Base-by-base conservation (phyloP, 2,329 filamentous ascomycete species). In the Paramyrothecium sp. region DNA sequence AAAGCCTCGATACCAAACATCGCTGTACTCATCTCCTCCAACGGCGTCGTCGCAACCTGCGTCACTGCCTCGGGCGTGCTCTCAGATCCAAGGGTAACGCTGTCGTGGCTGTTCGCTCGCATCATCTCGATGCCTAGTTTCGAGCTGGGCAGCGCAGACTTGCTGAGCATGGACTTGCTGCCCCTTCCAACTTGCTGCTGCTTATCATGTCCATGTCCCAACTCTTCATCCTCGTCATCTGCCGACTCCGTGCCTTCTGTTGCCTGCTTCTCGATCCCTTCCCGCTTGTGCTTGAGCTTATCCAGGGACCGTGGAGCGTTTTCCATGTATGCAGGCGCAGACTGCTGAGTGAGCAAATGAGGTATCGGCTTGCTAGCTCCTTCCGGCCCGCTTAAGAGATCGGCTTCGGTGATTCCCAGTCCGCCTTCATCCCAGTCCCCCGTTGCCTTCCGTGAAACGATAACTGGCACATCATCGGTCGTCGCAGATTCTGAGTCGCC, bases 41-140 rank as follows among this genome's bases (percentile, higher is more conserved):
- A 77, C 1, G 82, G 80, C 17, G 80, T 83, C 10, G 78, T 81
- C 48, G 68, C 71, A 13, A 81, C 77, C 65, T 82, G 78, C 3
- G 81, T 82, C n/a, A 76, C 71, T n/a, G 78, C 77, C 61, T 83
- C 82, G 1, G 77, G 71, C 16, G 78, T 78, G 62, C 75, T 79
- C 51, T 84, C 82, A 3, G 81, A 81, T 12, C 75, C 73, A 13
- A 82, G 54, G 1, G 78, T 78, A 55, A 91, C 84, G 67, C 93
- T 97, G 52, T 96, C 94, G 65, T 94, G 89, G 68, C 92, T 97
- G 71, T 97, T 96, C 20, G 94, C 96, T 51, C 94, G 87, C 91
- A 97, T 94, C 94, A 98, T 97, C 73, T 98, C 94, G 53, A 92
- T 95, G 2, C 92, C 92, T 2, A 98, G 83, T 73, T 97, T 97